These are phyloP conservation scores for Candida smagusa DNA, from an alignment of 1,139 yeast species.

Conservation along the genomic window DNA sequence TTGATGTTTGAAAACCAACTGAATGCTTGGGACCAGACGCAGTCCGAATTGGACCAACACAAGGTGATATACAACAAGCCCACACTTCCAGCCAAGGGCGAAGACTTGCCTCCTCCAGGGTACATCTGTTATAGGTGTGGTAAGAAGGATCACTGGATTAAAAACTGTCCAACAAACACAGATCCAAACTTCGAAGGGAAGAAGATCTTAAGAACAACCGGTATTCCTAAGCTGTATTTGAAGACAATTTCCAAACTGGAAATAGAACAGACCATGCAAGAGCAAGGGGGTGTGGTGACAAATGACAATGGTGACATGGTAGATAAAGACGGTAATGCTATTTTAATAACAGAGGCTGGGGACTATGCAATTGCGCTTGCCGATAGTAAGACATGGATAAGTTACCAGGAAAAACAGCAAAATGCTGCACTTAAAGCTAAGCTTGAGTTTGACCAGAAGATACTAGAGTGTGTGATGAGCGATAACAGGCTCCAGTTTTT, in stretches of 20 bases:
- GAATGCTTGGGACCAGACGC: slow-evolving; percentile 93
- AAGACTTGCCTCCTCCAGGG: slow-evolving; percentile 89
- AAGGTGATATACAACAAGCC: slow-evolving; percentile 57
- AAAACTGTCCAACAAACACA: slow-evolving; percentile 88
- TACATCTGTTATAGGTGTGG: slow-evolving; percentile 97
- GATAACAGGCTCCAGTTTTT: slow-evolving; percentile 44
- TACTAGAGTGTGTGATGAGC: slow-evolving; percentile 32
- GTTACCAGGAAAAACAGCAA: slow-evolving; percentile 68
- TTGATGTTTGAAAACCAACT: slow-evolving; percentile 92
- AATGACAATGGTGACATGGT: slow-evolving; percentile 48
- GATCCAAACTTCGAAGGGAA: slow-evolving; percentile 95
- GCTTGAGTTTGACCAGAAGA: slow-evolving; percentile 36
- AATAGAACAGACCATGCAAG: slow-evolving; percentile 50
- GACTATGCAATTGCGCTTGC: slow-evolving; percentile 94
- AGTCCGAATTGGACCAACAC: slow-evolving; percentile 81
- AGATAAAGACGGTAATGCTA: slow-evolving; percentile 65
- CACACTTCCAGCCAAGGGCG: slow-evolving; percentile 40
- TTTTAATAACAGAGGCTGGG: slow-evolving; percentile 91
- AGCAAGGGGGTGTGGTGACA: slow-evolving; percentile 41
- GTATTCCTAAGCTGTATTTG: slow-evolving; percentile 92
- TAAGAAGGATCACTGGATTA: slow-evolving; percentile 94
- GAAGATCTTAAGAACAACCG: slow-evolving; percentile 87
- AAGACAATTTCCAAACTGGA: slow-evolving; percentile 62
- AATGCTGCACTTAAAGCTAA: slow-evolving; percentile 49
- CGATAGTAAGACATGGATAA: slow-evolving; percentile 89